These are phyloP conservation scores for Brassica napus DNA, from an alignment of 345 rosid species.

Conservation along the genomic window DNA sequence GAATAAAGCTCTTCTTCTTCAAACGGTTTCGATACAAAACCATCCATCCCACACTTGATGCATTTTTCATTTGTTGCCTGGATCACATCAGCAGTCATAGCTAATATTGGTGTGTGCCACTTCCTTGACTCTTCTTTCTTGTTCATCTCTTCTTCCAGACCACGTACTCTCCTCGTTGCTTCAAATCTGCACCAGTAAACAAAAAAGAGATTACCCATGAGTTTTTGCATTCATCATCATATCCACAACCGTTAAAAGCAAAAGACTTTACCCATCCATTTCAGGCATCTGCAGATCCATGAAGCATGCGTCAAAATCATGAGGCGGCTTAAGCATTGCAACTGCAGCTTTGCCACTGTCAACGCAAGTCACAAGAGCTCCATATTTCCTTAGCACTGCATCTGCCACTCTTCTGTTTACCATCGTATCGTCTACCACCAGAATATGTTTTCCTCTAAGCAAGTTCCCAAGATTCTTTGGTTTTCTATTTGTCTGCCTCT, in stretches of 20 bases:
- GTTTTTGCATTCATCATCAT: not conserved
- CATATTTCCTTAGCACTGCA: constrained; percentile 75
- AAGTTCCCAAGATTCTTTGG: constrained; percentile 53
- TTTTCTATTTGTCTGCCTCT: constrained; percentile 49
- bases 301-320: constrained; percentile 84
- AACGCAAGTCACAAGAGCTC: constrained; percentile 82
- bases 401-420: constrained; percentile 95
- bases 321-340: constrained; percentile 75
- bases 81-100: constrained; percentile 94
- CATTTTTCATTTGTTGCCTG: constrained; percentile 79
- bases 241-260: not conserved
- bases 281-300: constrained; percentile 99
- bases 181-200: constrained; percentile 56
- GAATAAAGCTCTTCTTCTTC: constrained; percentile 79
- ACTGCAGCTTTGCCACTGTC: constrained; percentile 76
- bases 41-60: constrained; percentile 86
- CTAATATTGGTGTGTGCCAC: constrained; percentile 87
- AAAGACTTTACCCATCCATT: constrained; percentile 76
- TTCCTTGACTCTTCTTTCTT: constrained; percentile 44
- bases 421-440: constrained; percentile 89
- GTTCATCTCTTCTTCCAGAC: constrained; percentile 43
- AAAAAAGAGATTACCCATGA: not conserved
- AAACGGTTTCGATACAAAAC: constrained; percentile 79
- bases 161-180: constrained; percentile 76
- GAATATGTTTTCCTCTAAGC: constrained; percentile 61